These are phyloP conservation scores for Rhododendron williamsianum DNA, from an alignment of 148 eudicot species.

Conservation along the genomic window DNA sequence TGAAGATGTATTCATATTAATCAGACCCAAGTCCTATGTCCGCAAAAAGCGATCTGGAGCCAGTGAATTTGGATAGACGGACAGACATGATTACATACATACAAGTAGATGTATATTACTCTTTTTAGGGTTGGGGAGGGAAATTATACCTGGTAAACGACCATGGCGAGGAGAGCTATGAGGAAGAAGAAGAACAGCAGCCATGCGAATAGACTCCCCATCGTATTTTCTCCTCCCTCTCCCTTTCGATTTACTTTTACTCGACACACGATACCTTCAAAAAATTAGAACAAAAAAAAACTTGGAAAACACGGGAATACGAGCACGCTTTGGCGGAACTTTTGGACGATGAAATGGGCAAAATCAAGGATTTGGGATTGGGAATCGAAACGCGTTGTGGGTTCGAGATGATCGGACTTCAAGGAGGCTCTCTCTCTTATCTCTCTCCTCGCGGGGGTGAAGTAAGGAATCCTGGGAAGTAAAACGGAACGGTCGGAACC, in stretches of 20 bases:
- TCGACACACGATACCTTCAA: neutral
- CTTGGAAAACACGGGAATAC: neutral
- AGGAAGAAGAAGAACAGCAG: slow-evolving; percentile 67
- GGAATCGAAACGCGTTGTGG: neutral
- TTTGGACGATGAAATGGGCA: neutral
- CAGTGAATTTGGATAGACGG: neutral
- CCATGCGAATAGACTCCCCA: slow-evolving; percentile 68
- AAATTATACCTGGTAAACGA: slow-evolving; percentile 59
- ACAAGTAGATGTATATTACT: neutral
- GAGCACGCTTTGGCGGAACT: neutral
- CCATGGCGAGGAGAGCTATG: slow-evolving; percentile 55
- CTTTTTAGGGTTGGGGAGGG: neutral
- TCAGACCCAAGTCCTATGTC: neutral
- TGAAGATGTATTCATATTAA: neutral
- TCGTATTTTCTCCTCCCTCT: slow-evolving; percentile 9
- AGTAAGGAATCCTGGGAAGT: neutral
- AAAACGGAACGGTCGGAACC: neutral
- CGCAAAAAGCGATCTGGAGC: neutral
- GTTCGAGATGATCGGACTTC: neutral
- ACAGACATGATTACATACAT: neutral
- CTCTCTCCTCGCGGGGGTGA: neutral
- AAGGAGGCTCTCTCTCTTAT: neutral
- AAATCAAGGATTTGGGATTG: neutral
- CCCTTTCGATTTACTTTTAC: slow-evolving; percentile 1
- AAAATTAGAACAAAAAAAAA: neutral